Evolutionary conservation across 805 yeast genomes (phyloP), one percentile per base, ranked within the genome.

Genomic region (Saccharomycopsis synnaedendra): DNA sequence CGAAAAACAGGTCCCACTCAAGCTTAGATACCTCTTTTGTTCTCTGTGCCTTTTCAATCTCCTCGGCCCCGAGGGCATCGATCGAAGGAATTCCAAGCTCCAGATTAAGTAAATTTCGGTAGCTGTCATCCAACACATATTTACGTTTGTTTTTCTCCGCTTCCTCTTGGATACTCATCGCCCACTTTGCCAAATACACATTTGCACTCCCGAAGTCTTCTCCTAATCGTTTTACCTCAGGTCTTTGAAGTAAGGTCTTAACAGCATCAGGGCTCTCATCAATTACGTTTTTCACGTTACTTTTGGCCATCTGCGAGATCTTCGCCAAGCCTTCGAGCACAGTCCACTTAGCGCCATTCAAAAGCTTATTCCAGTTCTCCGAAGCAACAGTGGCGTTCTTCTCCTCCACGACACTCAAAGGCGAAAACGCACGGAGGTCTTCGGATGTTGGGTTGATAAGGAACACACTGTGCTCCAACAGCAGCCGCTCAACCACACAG

Each of bases 131-230:
- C 48, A 80, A 69, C 34, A 80, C 67, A 57, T 73, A 53, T 36
- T 51, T 51, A 32, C 61, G 51, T 62, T 66, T 57, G 49, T 70
- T 63, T 48, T 76, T 74, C 55, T 79, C 88, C 1, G 96, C 93
- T 61, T 90, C 95, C 57, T 88, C 89, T 56, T 90, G 93, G 6
- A 93, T 93, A 32, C 86, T 86, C 56, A 86, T 74, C 0, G 97
- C 97, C 97, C 97, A 93, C 66, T 88, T 89, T 4, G 97, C 97
- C 50, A 90, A 69, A 61, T 87, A 90, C 3, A 88, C 83, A 46
- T 89, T 75, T 0, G 97, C 97, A 45, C 90, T 80, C 59, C 89
- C 97, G 60, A 89, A 93, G 53, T 90, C 97, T 54, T 86, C 85
- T 50, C 93, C 85, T 30, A 90, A 76, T 48, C 73, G 76, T 56